Evolutionary conservation across 768 basidiomycete genomes (phyloP).

Genomic region (Rhodotorula babjevae): DNA sequence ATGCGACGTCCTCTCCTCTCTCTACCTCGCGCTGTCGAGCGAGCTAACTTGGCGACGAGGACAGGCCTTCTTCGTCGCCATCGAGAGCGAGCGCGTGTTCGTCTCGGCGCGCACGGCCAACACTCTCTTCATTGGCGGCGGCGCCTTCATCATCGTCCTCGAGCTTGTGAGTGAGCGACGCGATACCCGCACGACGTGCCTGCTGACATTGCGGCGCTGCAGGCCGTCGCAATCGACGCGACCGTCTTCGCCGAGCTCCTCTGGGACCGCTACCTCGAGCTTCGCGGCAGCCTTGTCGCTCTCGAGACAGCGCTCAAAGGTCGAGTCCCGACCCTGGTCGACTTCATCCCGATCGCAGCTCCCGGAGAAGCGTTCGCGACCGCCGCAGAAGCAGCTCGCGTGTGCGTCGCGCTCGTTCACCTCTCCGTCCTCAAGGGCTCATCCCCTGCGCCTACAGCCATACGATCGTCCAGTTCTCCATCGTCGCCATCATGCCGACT

Average conservation of each 20-base stretch:
- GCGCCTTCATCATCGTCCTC: not conserved
- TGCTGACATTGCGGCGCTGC: too few species aligned
- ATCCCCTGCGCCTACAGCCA: not conserved
- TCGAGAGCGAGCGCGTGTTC: not conserved
- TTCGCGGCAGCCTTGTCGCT: not conserved
- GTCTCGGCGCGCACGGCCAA: not conserved
- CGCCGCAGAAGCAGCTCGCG: not conserved
- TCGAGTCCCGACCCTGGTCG: not conserved
- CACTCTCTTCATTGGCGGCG: not conserved
- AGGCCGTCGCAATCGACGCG: not conserved
- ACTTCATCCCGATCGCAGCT: not conserved
- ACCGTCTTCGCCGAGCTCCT: not conserved
- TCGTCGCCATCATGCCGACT: not conserved
- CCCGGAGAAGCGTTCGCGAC: not conserved
- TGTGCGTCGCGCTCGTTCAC: not conserved
- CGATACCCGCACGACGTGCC: rapidly evolving
- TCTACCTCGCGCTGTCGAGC: too few species aligned
- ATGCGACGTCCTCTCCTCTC: rapidly evolving
- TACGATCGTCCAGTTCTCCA: not conserved
- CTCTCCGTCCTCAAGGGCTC: too few species aligned
- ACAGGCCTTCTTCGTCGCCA: not conserved
- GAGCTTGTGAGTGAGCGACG: not conserved
- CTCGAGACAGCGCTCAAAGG: not conserved
- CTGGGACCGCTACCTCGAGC: not conserved
- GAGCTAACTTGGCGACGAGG: not conserved